Base-by-base conservation (phyloP, 768 basidiomycete genomes). In the Clathrus columnatus region DNA sequence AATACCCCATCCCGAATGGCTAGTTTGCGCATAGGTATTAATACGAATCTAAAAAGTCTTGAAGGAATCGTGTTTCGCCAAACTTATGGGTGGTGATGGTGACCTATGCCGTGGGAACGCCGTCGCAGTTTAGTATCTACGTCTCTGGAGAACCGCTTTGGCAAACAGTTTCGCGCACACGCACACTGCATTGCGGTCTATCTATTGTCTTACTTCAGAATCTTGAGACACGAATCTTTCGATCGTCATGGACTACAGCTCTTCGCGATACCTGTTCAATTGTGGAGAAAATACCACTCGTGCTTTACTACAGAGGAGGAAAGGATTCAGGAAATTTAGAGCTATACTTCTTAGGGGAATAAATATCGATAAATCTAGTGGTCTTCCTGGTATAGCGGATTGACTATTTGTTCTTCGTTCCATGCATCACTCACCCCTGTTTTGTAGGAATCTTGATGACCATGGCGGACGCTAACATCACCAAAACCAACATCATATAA, bases 201-300 rank as follows among this genome's bases (percentile, higher is more conserved):
- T 55, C 24, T 50, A 56, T 32, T 62, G 59, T 42, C 21, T 64
- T 6, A 52, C 64, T 16, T 48, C 58, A 1, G 51, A 54, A 23
- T 53, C 48, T 57, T 62, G 81, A 50, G 94, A 97, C 70, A 88
- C 92, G 1, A 83, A 91, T 60, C 85, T 92, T 0, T 79, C 85
- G 7, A 70, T 96, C 21, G 70, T 87, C 57, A 69, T 95, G 60
- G 74, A 77, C 0, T 93, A 92, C 65, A 85, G 87, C 60, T 73
- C 77, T 51, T 84, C 79, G 11, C 87, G 90, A 61, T 97, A 93
- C 61, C 75, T 94, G 36, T 91, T 97, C 76, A 93, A 93, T 68
- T 82, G 76, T 18, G 85, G 89, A 7, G 92, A 96, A 68, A 86
- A 85, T 57, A 82, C 85, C 1, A 83, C 82, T 43, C 73, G 94